Percentiles rank a stretch among this genome's conserved stretches.
Evolutionary conservation across 225 moss, liverwort and hornwort genomes (phyloP).

Genomic region (Pseudoscleropodium purum): DNA sequence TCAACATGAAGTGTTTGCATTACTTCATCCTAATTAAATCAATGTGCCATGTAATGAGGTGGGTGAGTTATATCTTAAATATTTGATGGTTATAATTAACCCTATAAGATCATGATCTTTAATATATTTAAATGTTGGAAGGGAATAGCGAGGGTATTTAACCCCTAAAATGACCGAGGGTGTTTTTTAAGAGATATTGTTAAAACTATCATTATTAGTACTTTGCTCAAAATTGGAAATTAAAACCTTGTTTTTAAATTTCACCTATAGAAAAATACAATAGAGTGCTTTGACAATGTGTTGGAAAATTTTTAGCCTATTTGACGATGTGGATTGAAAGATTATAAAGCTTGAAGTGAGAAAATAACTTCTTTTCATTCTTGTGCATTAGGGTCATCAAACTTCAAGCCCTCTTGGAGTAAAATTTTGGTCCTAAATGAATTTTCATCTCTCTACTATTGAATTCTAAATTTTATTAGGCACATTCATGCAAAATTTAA

Average conservation of each 20-base stretch:
- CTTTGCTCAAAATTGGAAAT: not conserved
- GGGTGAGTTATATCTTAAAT: no score
- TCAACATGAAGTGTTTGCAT: no score
- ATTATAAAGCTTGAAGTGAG: not conserved
- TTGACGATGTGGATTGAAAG: not conserved
- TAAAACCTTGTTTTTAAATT: not conserved
- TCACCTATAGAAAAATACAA: not conserved
- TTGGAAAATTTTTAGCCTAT: not conserved
- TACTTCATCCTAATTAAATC: no score
- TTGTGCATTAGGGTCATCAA: accelerated
- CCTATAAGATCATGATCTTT: no score
- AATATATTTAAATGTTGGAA: no score
- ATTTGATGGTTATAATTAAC: no score
- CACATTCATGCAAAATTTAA: not conserved
- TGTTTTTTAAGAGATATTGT: not conserved
- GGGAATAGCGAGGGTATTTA: no score
- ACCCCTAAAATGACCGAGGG: no score
- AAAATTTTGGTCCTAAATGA: not conserved
- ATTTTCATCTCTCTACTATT: not conserved
- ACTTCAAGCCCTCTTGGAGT: not conserved
- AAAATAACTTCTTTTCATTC: not conserved
- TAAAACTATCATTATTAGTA: not conserved
- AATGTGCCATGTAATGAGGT: no score
- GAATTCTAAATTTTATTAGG: not conserved
- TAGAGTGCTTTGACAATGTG: not conserved